Evolutionary conservation across 768 basidiomycete genomes (phyloP), one percentile per base, ranked within the genome.

Genomic region (Leccinum fibrillosum): DNA sequence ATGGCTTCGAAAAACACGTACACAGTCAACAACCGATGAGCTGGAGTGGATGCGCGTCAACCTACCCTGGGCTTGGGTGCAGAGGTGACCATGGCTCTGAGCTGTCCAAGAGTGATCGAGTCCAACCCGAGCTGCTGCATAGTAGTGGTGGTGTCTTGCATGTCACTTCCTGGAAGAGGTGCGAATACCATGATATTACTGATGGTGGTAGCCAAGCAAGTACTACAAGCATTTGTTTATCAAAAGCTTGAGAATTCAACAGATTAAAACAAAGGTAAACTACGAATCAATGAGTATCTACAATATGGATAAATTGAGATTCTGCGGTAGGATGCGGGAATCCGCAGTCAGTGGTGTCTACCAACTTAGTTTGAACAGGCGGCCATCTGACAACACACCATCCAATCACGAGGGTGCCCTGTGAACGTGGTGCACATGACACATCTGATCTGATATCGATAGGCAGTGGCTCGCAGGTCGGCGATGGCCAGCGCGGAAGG

Each of bases 81-180:
- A 19, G 86, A 78, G 47, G 74, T 78, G 54, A 89, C 87, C 78
- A 90, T 83, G 49, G 84, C 82, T 72, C 84, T 89, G 57, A 92
- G 82, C 74, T 92, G 90, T 35, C 89, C 90, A 32, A 92, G 82
- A 9, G 86, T 90, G 66, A 91, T 90, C 17, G 88, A 90, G 69
- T 89, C 87, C 32, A 84, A 76, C 1, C 79, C 79, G 44, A 74
- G 77, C 65, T 76, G 78, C 66, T 74, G 71, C 62, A 66, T 65
- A 52, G 48, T 64, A 23, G 23, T 23, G 64, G 58, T 65, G 26
- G 15, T n/a, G 42, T 74, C 75, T 64, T 78, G 74, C 5, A 61
- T 59, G 59, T 73, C 74, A 15, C 58, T 59, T 15, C 57, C 59
- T 2, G 71, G 63, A 19, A 68, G 62, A 50, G 71, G 67, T 35